Base-by-base conservation (phyloP, 139 green algal species). In the Mesotaenium endlicherianum region DNA sequence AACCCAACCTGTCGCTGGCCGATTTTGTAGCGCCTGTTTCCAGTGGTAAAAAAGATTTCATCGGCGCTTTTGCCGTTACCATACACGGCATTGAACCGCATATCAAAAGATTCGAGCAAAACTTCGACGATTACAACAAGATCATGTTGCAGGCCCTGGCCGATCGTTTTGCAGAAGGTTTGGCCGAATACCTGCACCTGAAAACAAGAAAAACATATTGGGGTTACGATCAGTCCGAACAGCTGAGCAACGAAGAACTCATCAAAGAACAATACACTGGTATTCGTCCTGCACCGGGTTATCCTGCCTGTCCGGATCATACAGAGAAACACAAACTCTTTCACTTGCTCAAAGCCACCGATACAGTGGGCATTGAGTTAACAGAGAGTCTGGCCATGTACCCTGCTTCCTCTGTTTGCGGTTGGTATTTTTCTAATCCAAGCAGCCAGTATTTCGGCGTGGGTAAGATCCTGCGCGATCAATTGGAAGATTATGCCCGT, bases 261-360 rank as follows among this genome's bases (percentile, higher is more conserved):
- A 92, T 99, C n/a, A 98, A 98, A 90, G 95, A 98, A 80, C 97
- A 98, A 90, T 98, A 98, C 86, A n/a, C n/a, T 88, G 96, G 96
- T 81, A 99, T 99, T 90, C 93, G 96, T 1, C 96, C 96, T 5
- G 96, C 96, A 4, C 92, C 95, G 0, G 96, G 96, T 34, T 99
- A 99, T 91, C 96, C 96, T n/a, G 94, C 89, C 1, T 95, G 98
- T 90, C 96, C 96, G 1, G 96, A 99, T 87, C 96, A 99, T 92
- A 98, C 94, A 0, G 96, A 99, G 92, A 99, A 99, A 91, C 44
- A 70, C 17, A 94, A 93, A 45, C 98, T 98, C 94, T 98, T 95
- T 95, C 38, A 93, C 26, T 87, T 98, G 50, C 93, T 98, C 91
- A 85, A 93, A 6, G 88, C 93, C 0, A 87, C 97, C 75, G 86